phyloP scores from a whole-genome alignment of 164 flowering plant species.

The Santalum album region DNA sequence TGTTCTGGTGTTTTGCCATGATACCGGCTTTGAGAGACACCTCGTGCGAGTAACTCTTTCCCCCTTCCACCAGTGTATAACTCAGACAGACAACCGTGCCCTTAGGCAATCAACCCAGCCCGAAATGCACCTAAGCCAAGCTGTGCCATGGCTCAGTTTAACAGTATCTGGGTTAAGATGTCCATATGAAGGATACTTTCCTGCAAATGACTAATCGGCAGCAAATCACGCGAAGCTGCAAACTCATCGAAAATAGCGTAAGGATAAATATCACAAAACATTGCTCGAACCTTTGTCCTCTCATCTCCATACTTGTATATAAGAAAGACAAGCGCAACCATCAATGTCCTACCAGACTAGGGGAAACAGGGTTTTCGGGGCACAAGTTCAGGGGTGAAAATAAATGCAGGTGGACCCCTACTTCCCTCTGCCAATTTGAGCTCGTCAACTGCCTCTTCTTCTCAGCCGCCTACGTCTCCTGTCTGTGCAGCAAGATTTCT shows the following conservation, averaged over 20 bases:
- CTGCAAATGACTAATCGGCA: slow-evolving; percentile 94
- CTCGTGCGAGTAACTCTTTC: slow-evolving; percentile 92
- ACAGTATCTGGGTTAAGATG: slow-evolving; percentile 79
- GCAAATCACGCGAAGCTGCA: slow-evolving; percentile 64
- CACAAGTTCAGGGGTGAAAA: slow-evolving; percentile 67
- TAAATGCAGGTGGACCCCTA: slow-evolving; percentile 62
- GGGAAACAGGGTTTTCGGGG: slow-evolving; percentile 79
- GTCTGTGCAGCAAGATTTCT: slow-evolving; percentile 62
- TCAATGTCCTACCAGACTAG: slow-evolving; percentile 59
- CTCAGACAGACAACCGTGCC: slow-evolving; percentile 82
- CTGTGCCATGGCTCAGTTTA: slow-evolving; percentile 93
- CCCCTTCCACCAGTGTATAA: slow-evolving; percentile 90
- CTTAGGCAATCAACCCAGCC: slow-evolving; percentile 58
- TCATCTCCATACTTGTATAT: slow-evolving; percentile 92
- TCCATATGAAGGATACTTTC: slow-evolving; percentile 85
- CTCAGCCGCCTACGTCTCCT: slow-evolving; percentile 36
- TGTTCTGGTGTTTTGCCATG: slow-evolving; percentile 98
- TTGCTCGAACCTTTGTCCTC: slow-evolving; percentile 92
- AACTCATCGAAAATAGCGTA: slow-evolving; percentile 86
- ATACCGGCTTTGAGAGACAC: slow-evolving; percentile 84
- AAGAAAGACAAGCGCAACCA: slow-evolving; percentile 77
- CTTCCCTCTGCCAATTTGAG: slow-evolving; percentile 36
- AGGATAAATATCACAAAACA: slow-evolving; percentile 95
- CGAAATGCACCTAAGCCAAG: slow-evolving; percentile 89
- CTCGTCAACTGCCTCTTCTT: slow-evolving; percentile 39